These are phyloP conservation scores for Aureobasidium sp. DNA, from an alignment of 2,329 filamentous ascomycete genomes.

Conservation along the genomic window DNA sequence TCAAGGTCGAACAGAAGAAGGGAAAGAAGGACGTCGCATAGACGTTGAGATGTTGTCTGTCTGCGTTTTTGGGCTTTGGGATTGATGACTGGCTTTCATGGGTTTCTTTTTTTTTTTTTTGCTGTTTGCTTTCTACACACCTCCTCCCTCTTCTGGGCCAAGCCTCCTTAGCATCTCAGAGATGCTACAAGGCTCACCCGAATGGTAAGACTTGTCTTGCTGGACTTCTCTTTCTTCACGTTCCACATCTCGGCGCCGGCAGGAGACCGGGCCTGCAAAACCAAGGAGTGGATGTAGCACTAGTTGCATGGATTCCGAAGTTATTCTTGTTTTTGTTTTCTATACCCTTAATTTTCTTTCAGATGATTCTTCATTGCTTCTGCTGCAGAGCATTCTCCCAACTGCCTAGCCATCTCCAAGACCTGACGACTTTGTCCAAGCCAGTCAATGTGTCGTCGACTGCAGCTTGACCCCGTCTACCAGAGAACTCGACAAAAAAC, in stretches of 20 bases:
- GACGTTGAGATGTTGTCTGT: not conserved
- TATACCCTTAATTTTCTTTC: not conserved
- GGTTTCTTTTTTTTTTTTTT: constrained; percentile 10
- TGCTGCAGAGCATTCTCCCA: constrained; percentile 20
- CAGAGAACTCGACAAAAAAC: constrained; percentile 87
- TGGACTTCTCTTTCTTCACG: not conserved
- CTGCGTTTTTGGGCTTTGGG: not conserved
- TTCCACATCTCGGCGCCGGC: constrained; percentile 5
- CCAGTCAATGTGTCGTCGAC: constrained; percentile 54
- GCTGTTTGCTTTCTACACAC: not conserved
- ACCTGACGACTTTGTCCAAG: constrained; percentile 49
- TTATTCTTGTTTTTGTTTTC: not conserved
- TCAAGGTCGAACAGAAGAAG: constrained; percentile 98
- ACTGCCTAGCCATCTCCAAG: constrained; percentile 47
- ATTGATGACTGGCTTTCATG: constrained; percentile 11
- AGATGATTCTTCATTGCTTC: not conserved
- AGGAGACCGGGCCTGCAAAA: constrained; percentile 4
- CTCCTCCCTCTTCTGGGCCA: not conserved
- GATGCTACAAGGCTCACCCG: not conserved
- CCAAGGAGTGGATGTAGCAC: constrained; percentile 5
- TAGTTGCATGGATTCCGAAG: constrained; percentile 7
- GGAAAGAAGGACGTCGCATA: constrained; percentile 39
- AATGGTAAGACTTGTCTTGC: not conserved
- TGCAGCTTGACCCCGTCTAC: constrained; percentile 39
- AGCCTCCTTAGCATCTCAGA: not conserved